Evolutionary conservation across 305 asterid species (phyloP).

Genomic region (Solanum hybrid): DNA sequence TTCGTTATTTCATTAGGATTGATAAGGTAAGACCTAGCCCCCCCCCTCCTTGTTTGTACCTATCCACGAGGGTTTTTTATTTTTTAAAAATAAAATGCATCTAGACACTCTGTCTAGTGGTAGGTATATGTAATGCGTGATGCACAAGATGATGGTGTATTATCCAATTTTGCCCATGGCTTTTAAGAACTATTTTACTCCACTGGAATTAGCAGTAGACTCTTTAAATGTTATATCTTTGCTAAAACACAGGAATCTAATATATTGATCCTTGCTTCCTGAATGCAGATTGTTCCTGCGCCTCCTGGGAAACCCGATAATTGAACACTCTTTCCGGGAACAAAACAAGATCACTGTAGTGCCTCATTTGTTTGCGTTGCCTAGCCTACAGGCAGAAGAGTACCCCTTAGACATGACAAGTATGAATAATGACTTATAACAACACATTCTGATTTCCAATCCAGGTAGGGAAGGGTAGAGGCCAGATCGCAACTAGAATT

Average conservation of each 20-base stretch:
- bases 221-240: background rate
- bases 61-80: background rate
- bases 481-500: background rate
- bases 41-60: background rate
- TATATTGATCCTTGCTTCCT: background rate
- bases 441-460: background rate
- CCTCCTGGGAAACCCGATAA: no score
- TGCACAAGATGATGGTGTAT: background rate
- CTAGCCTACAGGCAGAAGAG: background rate
- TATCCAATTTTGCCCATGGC: no score
- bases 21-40: background rate
- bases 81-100: background rate
- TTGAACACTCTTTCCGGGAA: no score
- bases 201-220: background rate
- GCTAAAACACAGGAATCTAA: background rate
- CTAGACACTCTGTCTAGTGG: background rate
- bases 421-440: background rate
- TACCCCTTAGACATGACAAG: no score
- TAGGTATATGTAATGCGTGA: background rate
- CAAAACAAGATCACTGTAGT: background rate
- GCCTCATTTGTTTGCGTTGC: background rate
- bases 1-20: background rate
- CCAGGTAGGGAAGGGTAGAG: background rate
- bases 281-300: no score
- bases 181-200: background rate